These are phyloP conservation scores for Hypomyces rosellus DNA, from an alignment of 2,329 filamentous ascomycete genomes.

Conservation along the genomic window DNA sequence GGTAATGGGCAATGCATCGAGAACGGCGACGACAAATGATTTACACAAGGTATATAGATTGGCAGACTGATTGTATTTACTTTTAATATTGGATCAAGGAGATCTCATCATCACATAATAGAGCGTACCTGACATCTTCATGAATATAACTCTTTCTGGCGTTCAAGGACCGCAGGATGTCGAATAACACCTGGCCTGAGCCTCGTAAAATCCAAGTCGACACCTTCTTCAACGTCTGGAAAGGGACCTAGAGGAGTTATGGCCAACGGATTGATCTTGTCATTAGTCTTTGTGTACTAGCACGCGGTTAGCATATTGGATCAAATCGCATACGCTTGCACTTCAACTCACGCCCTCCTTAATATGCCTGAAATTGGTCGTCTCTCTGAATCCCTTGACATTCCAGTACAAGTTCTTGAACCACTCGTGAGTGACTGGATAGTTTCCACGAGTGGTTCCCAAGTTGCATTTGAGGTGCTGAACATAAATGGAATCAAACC, in stretches of 20 bases:
- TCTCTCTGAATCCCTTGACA: conserved; percentile 39
- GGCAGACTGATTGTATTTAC: no score
- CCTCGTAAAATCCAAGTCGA: conserved; percentile 16
- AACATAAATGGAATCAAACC: conserved; percentile 64
- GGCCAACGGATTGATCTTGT: conserved; percentile 20
- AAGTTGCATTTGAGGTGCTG: conserved; percentile 61
- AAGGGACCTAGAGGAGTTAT: conserved; percentile 23
- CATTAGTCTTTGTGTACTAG: conserved; percentile 23
- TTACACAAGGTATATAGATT: no score
- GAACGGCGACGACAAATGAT: no score
- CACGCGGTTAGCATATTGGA: not conserved
- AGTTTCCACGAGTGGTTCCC: conserved; percentile 56
- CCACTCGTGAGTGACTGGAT: conserved; percentile 63
- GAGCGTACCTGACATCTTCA: not conserved
- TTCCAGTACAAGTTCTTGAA: conserved; percentile 67
- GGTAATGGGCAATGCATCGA: no score
- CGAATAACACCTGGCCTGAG: conserved; percentile 17
- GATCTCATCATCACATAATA: not conserved
- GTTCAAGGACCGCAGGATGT: conserved; percentile 19
- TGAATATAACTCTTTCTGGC: conserved; percentile 18
- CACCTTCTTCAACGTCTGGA: conserved; percentile 18
- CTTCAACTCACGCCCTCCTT: conserved; percentile 46
- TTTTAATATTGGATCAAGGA: no score
- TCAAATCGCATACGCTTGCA: no score
- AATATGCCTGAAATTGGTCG: conserved; percentile 60